Percentiles rank a stretch among this genome's conserved stretches.
These are phyloP conservation scores for Sutorius australiensis DNA, from an alignment of 768 basidiomycete genomes.

Conservation along the genomic window DNA sequence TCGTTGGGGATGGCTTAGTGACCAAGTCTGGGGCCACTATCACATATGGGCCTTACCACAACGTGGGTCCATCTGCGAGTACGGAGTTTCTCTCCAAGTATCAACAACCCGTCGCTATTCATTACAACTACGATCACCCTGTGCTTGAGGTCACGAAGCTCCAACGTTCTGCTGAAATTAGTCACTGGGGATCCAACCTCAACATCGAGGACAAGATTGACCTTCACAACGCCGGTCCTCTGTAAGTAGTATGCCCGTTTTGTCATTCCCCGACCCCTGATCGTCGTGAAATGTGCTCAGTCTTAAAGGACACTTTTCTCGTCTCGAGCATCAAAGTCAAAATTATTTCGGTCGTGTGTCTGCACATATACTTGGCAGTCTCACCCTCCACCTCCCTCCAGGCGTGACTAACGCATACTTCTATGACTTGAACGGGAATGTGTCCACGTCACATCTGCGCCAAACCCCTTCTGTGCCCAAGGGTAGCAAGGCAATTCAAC, in stretches of 20 bases:
- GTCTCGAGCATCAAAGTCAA: conserved; percentile 81
- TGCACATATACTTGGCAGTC: conserved; percentile 65
- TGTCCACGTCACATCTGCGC: conserved; percentile 88
- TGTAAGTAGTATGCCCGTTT: conserved; percentile 47
- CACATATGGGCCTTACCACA: conserved; percentile 85
- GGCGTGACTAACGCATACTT: conserved; percentile 82
- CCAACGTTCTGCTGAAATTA: conserved; percentile 80
- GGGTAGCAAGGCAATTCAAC: conserved; percentile 46
- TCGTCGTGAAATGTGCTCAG: conserved; percentile 37
- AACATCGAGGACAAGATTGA: conserved; percentile 88
- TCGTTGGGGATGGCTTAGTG: conserved; percentile 56
- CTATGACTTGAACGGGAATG: conserved; percentile 92
- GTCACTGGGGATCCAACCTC: conserved; percentile 95
- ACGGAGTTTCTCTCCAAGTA: conserved; percentile 51
- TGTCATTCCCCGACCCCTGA: background rate
- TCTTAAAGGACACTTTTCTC: conserved; percentile 93
- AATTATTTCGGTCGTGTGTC: conserved; percentile 62
- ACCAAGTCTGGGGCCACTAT: conserved; percentile 77
- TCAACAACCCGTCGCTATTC: conserved; percentile 67
- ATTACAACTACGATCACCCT: conserved; percentile 81
- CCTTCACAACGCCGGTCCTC: conserved; percentile 86
- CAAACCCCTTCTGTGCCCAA: conserved; percentile 60
- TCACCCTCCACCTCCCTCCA: conserved; percentile 80
- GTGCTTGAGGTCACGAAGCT: conserved; percentile 73
- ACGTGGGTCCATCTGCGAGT: conserved; percentile 62